phyloP scores from a whole-genome alignment of 441 rosid species.

The Pelargonium fulgidum region DNA sequence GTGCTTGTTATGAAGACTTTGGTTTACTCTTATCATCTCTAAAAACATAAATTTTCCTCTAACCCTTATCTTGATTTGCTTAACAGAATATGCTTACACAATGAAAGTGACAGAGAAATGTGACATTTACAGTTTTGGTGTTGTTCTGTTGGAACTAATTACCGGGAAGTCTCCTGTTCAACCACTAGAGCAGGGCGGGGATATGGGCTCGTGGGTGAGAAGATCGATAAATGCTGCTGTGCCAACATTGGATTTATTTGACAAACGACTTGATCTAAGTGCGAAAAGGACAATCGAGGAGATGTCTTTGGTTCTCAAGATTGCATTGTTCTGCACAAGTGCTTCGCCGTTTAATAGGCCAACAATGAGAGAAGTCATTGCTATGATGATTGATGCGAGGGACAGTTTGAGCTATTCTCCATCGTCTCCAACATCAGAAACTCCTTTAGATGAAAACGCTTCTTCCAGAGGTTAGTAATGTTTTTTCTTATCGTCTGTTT shows the following conservation, averaged over 20 bases:
- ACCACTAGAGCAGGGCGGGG: conserved; percentile 79
- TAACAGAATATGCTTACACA: conserved; percentile 84
- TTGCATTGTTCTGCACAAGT: conserved; percentile 71
- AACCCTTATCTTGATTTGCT: not conserved
- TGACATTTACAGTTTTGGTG: conserved; percentile 90
- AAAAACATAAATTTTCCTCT: too few species aligned
- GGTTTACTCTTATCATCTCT: too few species aligned
- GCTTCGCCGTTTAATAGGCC: conserved; percentile 71
- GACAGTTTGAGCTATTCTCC: conserved; percentile 27
- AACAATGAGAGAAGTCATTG: conserved; percentile 87
- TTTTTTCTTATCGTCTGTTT: not conserved
- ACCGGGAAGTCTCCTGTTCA: conserved; percentile 86
- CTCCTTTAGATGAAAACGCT: conserved; percentile 27
- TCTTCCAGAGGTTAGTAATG: conserved; percentile 29
- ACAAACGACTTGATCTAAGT: conserved; percentile 52
- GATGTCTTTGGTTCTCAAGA: conserved; percentile 68
- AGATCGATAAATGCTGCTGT: conserved; percentile 51
- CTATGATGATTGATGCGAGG: conserved; percentile 65
- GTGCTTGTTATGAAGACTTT: too few species aligned
- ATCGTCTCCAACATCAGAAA: conserved; percentile 37
- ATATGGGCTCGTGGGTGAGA: conserved; percentile 65
- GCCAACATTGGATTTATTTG: conserved; percentile 47
- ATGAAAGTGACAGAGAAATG: conserved; percentile 97
- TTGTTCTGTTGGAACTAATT: conserved; percentile 74
- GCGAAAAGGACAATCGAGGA: conserved; percentile 50